Conservation (phyloP, 192 early-diverging fungal species). For the Entomortierella parvispora region DNA sequence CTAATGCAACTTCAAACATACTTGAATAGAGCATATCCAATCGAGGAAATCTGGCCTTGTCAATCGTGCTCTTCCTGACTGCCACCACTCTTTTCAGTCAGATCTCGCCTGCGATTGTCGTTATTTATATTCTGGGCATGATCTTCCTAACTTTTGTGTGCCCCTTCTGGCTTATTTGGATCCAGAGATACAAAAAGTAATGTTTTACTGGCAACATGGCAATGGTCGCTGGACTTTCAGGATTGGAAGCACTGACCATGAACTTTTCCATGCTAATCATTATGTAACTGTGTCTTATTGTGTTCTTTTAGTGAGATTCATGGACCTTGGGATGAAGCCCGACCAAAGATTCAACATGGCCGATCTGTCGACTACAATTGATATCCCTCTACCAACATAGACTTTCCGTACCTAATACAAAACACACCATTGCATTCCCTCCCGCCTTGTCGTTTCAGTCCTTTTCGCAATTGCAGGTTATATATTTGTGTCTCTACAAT, state of each 20-base stretch:
- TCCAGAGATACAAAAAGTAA: slow-evolving; percentile 97
- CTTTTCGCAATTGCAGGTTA: too few species aligned
- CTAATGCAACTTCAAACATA: not conserved
- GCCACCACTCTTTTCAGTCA: slow-evolving; percentile 72
- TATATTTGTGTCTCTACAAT: too few species aligned
- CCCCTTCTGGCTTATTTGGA: slow-evolving; percentile 90
- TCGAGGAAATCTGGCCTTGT: slow-evolving; percentile 62
- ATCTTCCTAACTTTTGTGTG: slow-evolving; percentile 87
- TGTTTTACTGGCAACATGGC: not conserved
- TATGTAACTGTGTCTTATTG: slow-evolving; percentile 15
- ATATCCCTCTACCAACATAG: not conserved
- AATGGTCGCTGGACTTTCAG: not conserved
- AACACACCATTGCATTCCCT: not conserved
- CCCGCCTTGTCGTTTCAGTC: not conserved
- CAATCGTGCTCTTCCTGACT: slow-evolving; percentile 67
- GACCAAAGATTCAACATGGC: slow-evolving; percentile 71
- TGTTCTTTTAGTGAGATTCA: slow-evolving; percentile 82
- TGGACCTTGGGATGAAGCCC: slow-evolving; percentile 97
- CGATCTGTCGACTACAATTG: slow-evolving; percentile 47
- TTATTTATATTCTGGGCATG: slow-evolving; percentile 74
- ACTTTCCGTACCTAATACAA: not conserved
- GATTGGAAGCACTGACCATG: not conserved
- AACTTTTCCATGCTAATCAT: slow-evolving; percentile 3
- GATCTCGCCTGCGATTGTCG: slow-evolving; percentile 75
- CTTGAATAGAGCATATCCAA: slow-evolving; percentile 38